Evolutionary conservation across 1,139 yeast species (phyloP).

Genomic region (Arxiozyma heterogenica): DNA sequence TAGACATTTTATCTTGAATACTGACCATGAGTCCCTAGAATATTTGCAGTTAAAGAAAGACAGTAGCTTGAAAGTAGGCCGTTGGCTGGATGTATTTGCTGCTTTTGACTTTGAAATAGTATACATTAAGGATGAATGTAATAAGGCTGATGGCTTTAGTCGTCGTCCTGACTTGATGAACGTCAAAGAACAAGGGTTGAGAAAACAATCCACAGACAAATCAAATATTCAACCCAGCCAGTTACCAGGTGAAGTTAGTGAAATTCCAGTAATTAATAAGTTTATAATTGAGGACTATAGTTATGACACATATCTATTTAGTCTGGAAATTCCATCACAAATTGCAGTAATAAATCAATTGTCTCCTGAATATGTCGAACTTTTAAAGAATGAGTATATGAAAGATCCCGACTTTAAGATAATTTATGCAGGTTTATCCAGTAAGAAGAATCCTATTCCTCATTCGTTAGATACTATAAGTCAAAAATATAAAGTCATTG

Average conservation of each 20-base stretch:
- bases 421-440: too few species aligned
- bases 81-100: neutral
- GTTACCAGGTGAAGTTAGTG: neutral
- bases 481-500: neutral
- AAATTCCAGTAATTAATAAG: too few species aligned
- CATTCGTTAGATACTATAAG: neutral
- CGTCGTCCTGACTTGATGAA: neutral
- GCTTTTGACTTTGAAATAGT: neutral
- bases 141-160: neutral
- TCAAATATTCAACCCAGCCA: too few species aligned
- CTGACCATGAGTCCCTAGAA: neutral
- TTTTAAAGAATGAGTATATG: neutral
- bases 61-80: neutral
- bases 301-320: neutral
- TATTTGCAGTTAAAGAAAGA: neutral
- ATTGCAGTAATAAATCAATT: neutral
- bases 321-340: neutral
- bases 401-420: neutral
- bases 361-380: neutral
- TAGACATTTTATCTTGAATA: neutral
- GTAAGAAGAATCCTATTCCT: neutral
- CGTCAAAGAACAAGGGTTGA: too few species aligned
- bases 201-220: neutral
- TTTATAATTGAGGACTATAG: neutral
- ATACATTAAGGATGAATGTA: neutral